Conservation (phyloP, 2,329 filamentous ascomycete genomes). For the Lecanosticta acicola region DNA sequence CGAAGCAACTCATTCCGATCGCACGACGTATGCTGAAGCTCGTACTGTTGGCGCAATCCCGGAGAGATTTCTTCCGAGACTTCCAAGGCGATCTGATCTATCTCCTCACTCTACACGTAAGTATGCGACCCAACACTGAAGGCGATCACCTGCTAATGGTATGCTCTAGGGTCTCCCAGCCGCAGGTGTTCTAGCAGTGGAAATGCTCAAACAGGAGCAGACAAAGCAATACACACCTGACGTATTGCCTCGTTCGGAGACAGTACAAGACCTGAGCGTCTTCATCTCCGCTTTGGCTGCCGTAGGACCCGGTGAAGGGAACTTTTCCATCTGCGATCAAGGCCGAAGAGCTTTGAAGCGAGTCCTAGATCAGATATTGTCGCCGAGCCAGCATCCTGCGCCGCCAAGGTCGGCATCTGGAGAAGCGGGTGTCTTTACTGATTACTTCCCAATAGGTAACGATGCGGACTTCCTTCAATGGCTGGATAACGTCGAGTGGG, state of each 20-base stretch:
- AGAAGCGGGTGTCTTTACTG: slow-evolving; percentile 21
- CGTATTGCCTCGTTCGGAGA: slow-evolving; percentile 39
- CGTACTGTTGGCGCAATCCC: slow-evolving; percentile 34
- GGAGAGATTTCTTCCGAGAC: slow-evolving; percentile 38
- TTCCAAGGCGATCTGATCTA: slow-evolving; percentile 40
- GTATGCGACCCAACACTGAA: too few species aligned
- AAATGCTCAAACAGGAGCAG: slow-evolving; percentile 41
- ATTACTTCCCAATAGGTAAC: slow-evolving; percentile 35
- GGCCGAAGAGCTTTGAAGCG: slow-evolving; percentile 38
- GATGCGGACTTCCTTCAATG: slow-evolving; percentile 42
- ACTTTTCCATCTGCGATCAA: slow-evolving; percentile 39
- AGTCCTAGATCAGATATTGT: slow-evolving; percentile 41
- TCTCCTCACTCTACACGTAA: slow-evolving; percentile 17
- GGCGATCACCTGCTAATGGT: too few species aligned
- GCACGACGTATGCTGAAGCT: slow-evolving; percentile 36
- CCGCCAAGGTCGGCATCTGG: slow-evolving; percentile 9
- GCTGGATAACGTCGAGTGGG: slow-evolving; percentile 42
- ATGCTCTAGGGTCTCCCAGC: slow-evolving; percentile 38
- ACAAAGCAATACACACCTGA: slow-evolving; percentile 28
- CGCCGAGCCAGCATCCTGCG: slow-evolving; percentile 22
- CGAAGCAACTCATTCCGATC: slow-evolving; percentile 35
- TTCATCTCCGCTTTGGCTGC: slow-evolving; percentile 39
- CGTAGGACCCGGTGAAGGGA: slow-evolving; percentile 37
- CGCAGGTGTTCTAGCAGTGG: slow-evolving; percentile 40
- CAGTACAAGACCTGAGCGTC: slow-evolving; percentile 43